phyloP scores from a whole-genome alignment of 2,329 filamentous ascomycete species.

The Cercospora sp. region DNA sequence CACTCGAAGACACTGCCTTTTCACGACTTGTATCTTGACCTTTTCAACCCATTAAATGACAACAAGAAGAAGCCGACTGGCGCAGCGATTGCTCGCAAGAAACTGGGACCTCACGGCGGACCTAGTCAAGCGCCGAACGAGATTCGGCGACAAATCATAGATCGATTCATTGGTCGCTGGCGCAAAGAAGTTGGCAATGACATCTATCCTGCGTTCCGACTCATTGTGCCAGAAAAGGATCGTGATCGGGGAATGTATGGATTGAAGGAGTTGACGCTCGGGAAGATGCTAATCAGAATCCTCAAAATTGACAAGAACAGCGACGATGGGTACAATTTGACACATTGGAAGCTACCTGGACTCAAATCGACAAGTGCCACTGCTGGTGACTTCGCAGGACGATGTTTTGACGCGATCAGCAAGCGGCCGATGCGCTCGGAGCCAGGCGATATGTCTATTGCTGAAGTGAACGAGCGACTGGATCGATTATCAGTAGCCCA shows the following conservation, averaged over 20 bases:
- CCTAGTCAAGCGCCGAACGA: slow-evolving; percentile 62
- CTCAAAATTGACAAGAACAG: slow-evolving; percentile 90
- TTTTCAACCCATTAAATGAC: slow-evolving; percentile 80
- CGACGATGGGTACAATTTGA: slow-evolving; percentile 78
- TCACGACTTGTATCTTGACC: slow-evolving; percentile 69
- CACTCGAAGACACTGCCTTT: slow-evolving; percentile 78
- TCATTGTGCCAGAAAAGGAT: slow-evolving; percentile 92
- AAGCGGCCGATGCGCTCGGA: slow-evolving; percentile 76
- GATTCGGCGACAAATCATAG: slow-evolving; percentile 75
- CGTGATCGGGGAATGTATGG: slow-evolving; percentile 90
- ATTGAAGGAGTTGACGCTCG: slow-evolving; percentile 88
- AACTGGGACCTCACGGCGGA: slow-evolving; percentile 60
- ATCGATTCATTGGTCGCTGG: slow-evolving; percentile 84
- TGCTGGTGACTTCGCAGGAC: slow-evolving; percentile 87
- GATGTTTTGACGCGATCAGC: slow-evolving; percentile 82
- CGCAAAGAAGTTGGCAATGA: slow-evolving; percentile 84
- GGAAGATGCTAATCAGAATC: slow-evolving; percentile 84
- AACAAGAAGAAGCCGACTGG: slow-evolving; percentile 71
- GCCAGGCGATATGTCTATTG: slow-evolving; percentile 78
- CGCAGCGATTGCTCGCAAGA: slow-evolving; percentile 55
- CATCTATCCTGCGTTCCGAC: slow-evolving; percentile 86
- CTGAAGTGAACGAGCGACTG: slow-evolving; percentile 82
- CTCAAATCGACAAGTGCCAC: slow-evolving; percentile 62
- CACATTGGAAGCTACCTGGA: slow-evolving; percentile 91
- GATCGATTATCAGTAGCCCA: slow-evolving; percentile 73